Percentiles rank a stretch among this genome's conserved stretches.
Evolutionary conservation across 2,329 filamentous ascomycete genomes (phyloP).

Genomic region (Sclerotinia trifoliorum): DNA sequence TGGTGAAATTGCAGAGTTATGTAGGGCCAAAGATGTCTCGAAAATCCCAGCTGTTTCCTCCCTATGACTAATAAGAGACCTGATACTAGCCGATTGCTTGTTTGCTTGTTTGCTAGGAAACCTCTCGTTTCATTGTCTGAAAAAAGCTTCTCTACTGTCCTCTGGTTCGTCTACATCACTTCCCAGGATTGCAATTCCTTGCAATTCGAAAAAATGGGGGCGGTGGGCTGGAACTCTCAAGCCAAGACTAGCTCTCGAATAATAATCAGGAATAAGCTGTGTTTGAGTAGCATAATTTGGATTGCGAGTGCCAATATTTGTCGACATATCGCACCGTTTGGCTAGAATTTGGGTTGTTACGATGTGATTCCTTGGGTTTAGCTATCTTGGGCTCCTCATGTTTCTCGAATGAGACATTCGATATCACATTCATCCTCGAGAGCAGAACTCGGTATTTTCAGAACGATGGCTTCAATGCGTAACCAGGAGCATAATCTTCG

Average conservation of each 20-base stretch:
- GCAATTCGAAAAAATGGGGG: slow-evolving; percentile 31
- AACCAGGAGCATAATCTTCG: slow-evolving; percentile 64
- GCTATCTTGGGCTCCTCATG: slow-evolving; percentile 47
- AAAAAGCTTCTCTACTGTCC: neutral
- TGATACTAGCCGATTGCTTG: slow-evolving; percentile 31
- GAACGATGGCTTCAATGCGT: slow-evolving; percentile 58
- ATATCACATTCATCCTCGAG: slow-evolving; percentile 45
- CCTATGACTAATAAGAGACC: slow-evolving; percentile 34
- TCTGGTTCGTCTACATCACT: slow-evolving; percentile 24
- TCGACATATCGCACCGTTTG: too few species aligned
- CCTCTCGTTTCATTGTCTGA: neutral
- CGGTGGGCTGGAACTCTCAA: slow-evolving; percentile 3
- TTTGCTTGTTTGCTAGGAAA: neutral
- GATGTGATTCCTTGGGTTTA: slow-evolving; percentile 46
- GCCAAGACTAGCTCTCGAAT: slow-evolving; percentile 23
- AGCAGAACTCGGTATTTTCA: slow-evolving; percentile 54
- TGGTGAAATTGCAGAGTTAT: slow-evolving; percentile 37
- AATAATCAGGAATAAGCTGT: slow-evolving; percentile 24
- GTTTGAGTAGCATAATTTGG: slow-evolving; percentile 47
- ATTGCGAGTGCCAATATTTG: too few species aligned
- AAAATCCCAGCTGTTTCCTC: slow-evolving; percentile 37
- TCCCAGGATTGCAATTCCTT: slow-evolving; percentile 37
- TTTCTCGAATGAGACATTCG: slow-evolving; percentile 44
- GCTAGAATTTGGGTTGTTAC: neutral
- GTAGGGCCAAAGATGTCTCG: slow-evolving; percentile 33